Percentiles rank a stretch among this genome's conserved stretches.
Conservation (phyloP, 2,329 filamentous ascomycete species). For the Aureobasidium namibiae region DNA sequence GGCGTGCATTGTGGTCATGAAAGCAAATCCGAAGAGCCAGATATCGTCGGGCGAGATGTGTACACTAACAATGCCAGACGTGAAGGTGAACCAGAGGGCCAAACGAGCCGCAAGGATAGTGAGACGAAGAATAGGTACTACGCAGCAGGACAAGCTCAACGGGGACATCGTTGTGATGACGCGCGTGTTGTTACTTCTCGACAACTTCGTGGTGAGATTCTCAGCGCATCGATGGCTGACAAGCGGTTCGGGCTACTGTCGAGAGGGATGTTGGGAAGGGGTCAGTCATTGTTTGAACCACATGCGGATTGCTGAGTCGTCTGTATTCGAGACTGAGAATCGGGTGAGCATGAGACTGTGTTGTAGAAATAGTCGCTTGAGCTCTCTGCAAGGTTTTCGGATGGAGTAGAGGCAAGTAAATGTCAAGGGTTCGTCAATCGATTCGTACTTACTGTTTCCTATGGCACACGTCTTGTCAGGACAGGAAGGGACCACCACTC, state of each 20-base stretch:
- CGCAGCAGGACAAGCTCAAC: too few relatives aligned
- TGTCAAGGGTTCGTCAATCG: background rate
- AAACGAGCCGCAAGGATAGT: background rate
- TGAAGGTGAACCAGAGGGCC: background rate
- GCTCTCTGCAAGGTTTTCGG: background rate
- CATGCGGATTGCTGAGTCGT: background rate
- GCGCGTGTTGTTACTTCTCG: background rate
- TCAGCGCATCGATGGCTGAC: background rate
- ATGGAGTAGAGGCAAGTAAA: background rate
- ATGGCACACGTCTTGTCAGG: background rate
- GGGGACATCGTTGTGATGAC: background rate
- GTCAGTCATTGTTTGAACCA: background rate
- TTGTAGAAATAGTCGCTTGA: background rate
- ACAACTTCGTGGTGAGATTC: background rate
- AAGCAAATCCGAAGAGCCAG: background rate
- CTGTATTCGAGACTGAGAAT: background rate
- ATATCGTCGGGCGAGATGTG: background rate
- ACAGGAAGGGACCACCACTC: background rate
- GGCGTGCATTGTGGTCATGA: background rate
- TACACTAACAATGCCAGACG: background rate
- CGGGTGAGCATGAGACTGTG: background rate
- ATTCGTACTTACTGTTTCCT: background rate
- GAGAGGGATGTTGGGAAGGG: too few relatives aligned
- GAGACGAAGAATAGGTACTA: background rate
- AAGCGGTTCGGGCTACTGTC: too few relatives aligned